phyloP scores from a whole-genome alignment of 352 stramenopile species.

The Phytophthora macrochlamydospora region DNA sequence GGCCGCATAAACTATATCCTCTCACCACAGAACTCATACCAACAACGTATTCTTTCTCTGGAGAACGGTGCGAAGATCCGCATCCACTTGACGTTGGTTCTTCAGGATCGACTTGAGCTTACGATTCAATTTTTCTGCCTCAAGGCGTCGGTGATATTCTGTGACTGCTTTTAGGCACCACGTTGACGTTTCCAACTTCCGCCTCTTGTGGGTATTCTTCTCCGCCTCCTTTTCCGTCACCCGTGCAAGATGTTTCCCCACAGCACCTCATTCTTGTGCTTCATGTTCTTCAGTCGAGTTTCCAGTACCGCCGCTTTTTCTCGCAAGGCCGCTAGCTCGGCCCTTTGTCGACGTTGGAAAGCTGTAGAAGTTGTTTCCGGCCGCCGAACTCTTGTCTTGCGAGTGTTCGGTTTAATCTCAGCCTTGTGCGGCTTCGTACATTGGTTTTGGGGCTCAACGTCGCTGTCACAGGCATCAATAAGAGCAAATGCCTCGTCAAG shows the following conservation, averaged over 20 bases:
- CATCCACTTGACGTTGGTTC: neutral
- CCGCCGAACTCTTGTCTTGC: slow-evolving; percentile 2
- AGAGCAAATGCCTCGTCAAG: slow-evolving; percentile 9
- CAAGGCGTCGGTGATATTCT: neutral
- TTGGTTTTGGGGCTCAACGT: neutral
- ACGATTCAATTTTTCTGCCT: neutral
- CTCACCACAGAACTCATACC: too few relatives aligned
- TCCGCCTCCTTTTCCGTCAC: too few relatives aligned
- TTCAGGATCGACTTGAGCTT: neutral
- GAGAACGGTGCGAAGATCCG: neutral
- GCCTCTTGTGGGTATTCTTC: too few relatives aligned
- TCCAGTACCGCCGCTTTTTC: slow-evolving; percentile 2
- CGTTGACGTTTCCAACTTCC: too few relatives aligned
- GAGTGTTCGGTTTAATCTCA: neutral
- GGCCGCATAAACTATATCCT: too few relatives aligned
- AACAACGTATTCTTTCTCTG: neutral
- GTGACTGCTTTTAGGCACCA: too few relatives aligned
- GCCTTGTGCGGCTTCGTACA: too few relatives aligned
- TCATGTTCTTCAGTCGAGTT: neutral
- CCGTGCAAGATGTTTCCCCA: too few relatives aligned
- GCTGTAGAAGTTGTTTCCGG: slow-evolving; percentile 9
- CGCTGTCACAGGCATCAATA: neutral
- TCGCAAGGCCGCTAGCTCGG: slow-evolving; percentile 7
- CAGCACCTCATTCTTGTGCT: neutral
- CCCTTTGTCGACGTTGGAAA: slow-evolving; percentile 7